phyloP scores from a whole-genome alignment of 2,329 filamentous ascomycete genomes.

The Microsporum audouinii region DNA sequence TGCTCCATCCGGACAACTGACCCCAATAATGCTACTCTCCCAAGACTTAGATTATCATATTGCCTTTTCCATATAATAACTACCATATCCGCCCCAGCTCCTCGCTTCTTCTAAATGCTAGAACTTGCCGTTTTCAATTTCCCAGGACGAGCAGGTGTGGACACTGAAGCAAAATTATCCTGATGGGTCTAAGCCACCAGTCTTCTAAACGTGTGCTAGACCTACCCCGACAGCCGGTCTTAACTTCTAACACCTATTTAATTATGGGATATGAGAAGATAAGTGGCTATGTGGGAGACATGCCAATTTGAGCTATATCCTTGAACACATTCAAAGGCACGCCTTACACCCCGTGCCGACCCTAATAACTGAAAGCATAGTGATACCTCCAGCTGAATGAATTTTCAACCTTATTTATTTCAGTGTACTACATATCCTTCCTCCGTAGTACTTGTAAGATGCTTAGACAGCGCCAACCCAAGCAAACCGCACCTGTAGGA shows the following conservation, averaged over 20 bases:
- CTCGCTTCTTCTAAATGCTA: constrained; percentile 31
- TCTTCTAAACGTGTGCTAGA: constrained; percentile 15
- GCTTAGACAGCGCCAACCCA: background rate
- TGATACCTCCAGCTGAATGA: no score
- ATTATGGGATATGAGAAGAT: constrained; percentile 35
- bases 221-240: constrained; percentile 29
- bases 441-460: background rate
- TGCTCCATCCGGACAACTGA: background rate
- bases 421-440: background rate
- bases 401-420: constrained; percentile 6
- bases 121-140: constrained; percentile 44
- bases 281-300: constrained; percentile 37
- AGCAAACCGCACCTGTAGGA: background rate
- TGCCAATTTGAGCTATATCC: background rate
- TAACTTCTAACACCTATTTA: constrained; percentile 35
- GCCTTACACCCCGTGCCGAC: background rate
- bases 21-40: background rate
- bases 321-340: background rate
- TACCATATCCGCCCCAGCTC: background rate
- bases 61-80: background rate
- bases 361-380: background rate
- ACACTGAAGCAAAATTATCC: constrained; percentile 46
- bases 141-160: constrained; percentile 45
- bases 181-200: constrained; percentile 18
- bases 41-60: background rate